Base-by-base conservation (phyloP, 2,329 filamentous ascomycete species). In the Plectosphaerella plurivora region DNA sequence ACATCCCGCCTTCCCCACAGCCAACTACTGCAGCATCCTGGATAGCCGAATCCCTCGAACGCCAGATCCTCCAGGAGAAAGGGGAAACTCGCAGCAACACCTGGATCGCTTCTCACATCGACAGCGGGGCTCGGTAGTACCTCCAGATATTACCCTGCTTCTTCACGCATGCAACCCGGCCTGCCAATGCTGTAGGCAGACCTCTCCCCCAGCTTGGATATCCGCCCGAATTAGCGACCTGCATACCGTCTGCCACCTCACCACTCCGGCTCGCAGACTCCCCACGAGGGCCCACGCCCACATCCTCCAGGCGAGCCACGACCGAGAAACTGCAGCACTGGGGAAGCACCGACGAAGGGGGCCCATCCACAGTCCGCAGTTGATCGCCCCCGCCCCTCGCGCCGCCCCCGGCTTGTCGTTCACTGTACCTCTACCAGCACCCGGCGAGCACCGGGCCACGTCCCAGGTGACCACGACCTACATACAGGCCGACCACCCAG, bases 1-100 rank as follows among this genome's bases (percentile, higher is more conserved):
- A 77, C 69, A 36, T 81, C 78, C 3, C 82, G 83, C 0, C 74
- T 68, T 44, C 41, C 88, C 76, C 11, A 75, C 72, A 39, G 77
- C 69, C 37, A 81, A 78, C 3, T 82, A 83, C 0, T 50, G 41
- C 41, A 44, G 41, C 41, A 44, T 44, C 41, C 41, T 44, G 41
- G 41, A 44, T 18, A 44, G n/a, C 37, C n/a, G 18, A 16, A 20
- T 12, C 41, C n/a, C 16, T 44, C 41, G n/a, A 16, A 18, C 28
- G 8, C 11, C 28, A 16, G 41, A 44, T 44, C 41, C 18, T 18
- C 16, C 41, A 44, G 41, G 41, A 44, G 8, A 33, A 22, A 12
- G 28, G 11, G 11, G 8, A 33, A 33, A 33, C 28, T 33, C 28
- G 28, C 28, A 12, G 28, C 28, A 33, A 33, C 28, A 33, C 28